phyloP scores from a whole-genome alignment of 441 rosid genomes.

The Gossypium schwendimanii region DNA sequence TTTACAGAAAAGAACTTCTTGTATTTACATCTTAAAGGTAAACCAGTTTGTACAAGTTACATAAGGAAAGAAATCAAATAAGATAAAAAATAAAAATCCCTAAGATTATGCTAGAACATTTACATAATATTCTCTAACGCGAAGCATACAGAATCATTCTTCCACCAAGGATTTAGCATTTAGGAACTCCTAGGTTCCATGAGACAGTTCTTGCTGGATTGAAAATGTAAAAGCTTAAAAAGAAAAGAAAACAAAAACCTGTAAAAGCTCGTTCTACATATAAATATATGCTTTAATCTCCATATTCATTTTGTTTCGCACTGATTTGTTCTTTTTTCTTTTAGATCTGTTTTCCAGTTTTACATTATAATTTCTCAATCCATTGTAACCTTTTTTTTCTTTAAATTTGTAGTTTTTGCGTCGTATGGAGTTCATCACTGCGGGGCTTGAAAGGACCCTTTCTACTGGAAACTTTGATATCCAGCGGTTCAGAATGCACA shows the following conservation, averaged over 20 bases:
- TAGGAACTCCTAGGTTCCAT: neutral
- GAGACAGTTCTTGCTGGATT: neutral
- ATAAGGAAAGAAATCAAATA: neutral
- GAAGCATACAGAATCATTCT: neutral
- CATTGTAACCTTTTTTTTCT: neutral
- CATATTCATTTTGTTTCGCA: neutral
- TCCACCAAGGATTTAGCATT: neutral
- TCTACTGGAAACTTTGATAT: constrained; percentile 93
- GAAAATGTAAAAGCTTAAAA: neutral
- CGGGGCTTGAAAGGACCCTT: constrained; percentile 82
- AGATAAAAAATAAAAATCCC: neutral
- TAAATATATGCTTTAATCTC: neutral
- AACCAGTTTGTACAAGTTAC: neutral
- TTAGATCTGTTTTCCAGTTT: neutral
- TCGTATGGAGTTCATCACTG: constrained; percentile 37
- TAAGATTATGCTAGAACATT: neutral
- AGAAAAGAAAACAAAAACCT: neutral
- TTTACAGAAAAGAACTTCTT: neutral
- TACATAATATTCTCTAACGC: neutral
- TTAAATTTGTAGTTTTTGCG: constrained; percentile 29
- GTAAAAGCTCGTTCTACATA: neutral
- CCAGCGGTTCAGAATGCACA: constrained; percentile 89
- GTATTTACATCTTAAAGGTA: neutral
- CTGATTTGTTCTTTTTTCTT: neutral
- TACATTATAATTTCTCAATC: neutral